Evolutionary conservation across 2,329 filamentous ascomycete genomes (phyloP).

Genomic region (Claviceps sp.): DNA sequence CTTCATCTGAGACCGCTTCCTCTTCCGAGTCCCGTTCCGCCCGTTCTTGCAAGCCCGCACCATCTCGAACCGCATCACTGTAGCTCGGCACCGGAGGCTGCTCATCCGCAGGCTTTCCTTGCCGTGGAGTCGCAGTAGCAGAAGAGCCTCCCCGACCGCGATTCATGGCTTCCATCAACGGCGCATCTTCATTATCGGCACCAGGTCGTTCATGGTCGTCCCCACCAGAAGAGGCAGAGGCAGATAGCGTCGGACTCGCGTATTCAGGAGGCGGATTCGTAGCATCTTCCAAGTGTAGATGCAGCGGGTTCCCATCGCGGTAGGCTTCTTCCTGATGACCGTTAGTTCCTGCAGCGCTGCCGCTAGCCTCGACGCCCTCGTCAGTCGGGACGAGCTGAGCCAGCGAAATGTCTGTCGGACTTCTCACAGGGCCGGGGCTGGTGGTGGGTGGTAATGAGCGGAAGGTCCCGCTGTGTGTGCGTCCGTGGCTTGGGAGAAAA

Average conservation of each 20-base stretch:
- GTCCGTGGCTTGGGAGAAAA: conserved; percentile 50
- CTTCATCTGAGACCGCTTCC: neutral
- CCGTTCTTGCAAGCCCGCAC: conserved; percentile 19
- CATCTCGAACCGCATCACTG: conserved; percentile 55
- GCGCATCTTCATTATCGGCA: conserved; percentile 43
- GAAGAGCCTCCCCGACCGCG: conserved; percentile 38
- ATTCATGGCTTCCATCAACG: conserved; percentile 36
- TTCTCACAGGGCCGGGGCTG: conserved; percentile 78
- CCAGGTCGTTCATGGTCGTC: conserved; percentile 39
- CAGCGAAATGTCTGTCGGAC: conserved; percentile 90
- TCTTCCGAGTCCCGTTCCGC: conserved; percentile 9
- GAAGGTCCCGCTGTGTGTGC: conserved; percentile 67
- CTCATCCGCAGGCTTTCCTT: conserved; percentile 8
- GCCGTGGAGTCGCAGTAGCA: conserved; percentile 19
- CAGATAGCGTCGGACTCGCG: conserved; percentile 50
- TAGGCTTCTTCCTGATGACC: conserved; percentile 10
- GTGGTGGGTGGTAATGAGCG: conserved; percentile 64
- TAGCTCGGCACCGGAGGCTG: conserved; percentile 69
- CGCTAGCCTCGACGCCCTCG: conserved; percentile 49
- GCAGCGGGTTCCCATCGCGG: conserved; percentile 24
- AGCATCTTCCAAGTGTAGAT: conserved; percentile 36
- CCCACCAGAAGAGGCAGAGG: conserved; percentile 21
- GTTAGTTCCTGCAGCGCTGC: conserved; percentile 7
- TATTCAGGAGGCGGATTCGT: conserved; percentile 59
- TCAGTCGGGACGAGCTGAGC: conserved; percentile 66